These are phyloP conservation scores for Talaromyces nanjingensis DNA, from an alignment of 495 filamentous ascomycete species.

Conservation along the genomic window DNA sequence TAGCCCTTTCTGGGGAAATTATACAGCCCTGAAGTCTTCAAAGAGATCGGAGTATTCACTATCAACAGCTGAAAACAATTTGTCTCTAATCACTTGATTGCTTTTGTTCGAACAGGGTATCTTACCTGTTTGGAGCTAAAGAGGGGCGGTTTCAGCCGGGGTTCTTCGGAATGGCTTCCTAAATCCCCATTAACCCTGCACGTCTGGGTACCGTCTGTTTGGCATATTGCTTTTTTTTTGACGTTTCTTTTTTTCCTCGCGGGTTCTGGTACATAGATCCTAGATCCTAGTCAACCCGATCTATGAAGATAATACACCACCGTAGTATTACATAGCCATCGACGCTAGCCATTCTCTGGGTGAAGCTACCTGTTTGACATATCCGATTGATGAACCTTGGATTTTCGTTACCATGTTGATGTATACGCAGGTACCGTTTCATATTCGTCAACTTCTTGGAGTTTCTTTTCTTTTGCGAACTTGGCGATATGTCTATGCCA, in stretches of 20 bases:
- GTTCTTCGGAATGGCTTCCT: background rate
- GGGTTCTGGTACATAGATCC: background rate
- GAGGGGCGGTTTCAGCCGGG: background rate
- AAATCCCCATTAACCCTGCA: background rate
- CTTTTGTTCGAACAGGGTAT: background rate
- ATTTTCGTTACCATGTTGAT: background rate
- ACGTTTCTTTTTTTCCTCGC: background rate
- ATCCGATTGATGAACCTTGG: background rate
- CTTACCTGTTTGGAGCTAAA: background rate
- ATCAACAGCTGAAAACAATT: background rate
- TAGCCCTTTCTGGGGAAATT: background rate
- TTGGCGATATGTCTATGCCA: background rate
- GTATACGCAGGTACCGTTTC: conserved; percentile 3
- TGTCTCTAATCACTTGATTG: background rate
- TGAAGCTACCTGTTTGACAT: background rate
- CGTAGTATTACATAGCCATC: background rate
- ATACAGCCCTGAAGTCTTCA: background rate
- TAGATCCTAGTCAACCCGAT: background rate
- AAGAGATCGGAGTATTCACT: background rate
- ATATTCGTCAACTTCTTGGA: background rate
- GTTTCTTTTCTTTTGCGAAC: background rate
- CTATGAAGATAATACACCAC: background rate
- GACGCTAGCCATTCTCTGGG: background rate
- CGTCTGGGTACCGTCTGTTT: background rate
- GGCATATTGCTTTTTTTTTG: background rate